Evolutionary conservation across 805 yeast species (phyloP).

Genomic region (Wickerhamomyces mucosus): DNA sequence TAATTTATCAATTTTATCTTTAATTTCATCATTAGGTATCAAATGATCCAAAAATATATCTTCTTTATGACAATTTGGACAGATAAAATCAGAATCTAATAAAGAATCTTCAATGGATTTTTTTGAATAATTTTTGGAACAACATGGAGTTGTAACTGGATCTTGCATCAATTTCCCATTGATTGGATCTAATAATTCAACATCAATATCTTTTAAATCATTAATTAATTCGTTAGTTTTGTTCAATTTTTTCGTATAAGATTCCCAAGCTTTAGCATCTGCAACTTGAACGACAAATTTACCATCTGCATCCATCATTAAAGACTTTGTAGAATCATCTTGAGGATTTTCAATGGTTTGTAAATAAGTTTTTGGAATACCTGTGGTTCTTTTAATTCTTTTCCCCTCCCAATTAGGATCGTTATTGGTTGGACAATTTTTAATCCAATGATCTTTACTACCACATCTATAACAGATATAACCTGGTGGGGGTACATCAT

Average conservation of each 20-base stretch:
- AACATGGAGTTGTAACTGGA: conserved; percentile 83
- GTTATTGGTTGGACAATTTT: conserved; percentile 86
- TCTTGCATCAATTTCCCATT: conserved; percentile 51
- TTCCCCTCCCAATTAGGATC: conserved; percentile 94
- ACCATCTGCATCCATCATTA: conserved; percentile 89
- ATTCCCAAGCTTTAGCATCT: conserved; percentile 84
- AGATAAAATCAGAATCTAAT: conserved; percentile 76
- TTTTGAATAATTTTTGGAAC: conserved; percentile 48
- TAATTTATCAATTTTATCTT: conserved; percentile 42
- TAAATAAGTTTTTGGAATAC: conserved; percentile 91
- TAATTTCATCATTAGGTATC: conserved; percentile 49
- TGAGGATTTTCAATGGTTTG: conserved; percentile 81
- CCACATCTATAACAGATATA: conserved; percentile 97
- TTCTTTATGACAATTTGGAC: conserved; percentile 75
- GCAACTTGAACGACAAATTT: conserved; percentile 95
- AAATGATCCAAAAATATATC: conserved; percentile 74
- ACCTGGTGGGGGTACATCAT: conserved; percentile 84
- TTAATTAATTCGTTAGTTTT: conserved; percentile 15
- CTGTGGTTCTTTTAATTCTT: conserved; percentile 85
- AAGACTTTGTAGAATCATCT: conserved; percentile 46
- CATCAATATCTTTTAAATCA: conserved; percentile 33
- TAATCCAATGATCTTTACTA: conserved; percentile 90
- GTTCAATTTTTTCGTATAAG: conserved; percentile 55
- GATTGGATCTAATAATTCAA: conserved; percentile 61
- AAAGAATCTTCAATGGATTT: conserved; percentile 55